These are phyloP conservation scores for Eleusine coracana DNA, from an alignment of 176 grass and related monocot genomes.

Conservation along the genomic window DNA sequence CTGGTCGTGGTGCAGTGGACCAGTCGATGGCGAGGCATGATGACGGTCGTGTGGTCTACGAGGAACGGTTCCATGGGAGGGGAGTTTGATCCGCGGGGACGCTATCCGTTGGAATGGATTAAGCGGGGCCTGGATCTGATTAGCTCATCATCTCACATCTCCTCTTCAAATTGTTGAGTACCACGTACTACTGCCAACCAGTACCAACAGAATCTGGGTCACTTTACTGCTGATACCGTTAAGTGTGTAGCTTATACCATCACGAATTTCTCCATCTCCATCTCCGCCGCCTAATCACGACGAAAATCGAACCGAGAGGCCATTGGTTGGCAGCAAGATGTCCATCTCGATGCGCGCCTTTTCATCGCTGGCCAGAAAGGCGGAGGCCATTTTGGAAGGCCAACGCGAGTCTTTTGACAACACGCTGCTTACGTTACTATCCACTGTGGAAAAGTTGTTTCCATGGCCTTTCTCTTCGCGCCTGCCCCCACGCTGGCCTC, in stretches of 20 bases:
- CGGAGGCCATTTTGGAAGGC: neutral
- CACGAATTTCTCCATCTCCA: neutral
- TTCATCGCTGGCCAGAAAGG: neutral
- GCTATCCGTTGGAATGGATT: conserved; percentile 26
- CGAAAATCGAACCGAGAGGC: neutral
- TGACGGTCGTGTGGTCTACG: neutral
- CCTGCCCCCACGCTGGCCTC: neutral
- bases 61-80: neutral
- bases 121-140: conserved; percentile 18
- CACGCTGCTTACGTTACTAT: neutral
- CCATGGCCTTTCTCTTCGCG: neutral
- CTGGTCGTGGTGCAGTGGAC: conserved; percentile 19
- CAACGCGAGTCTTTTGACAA: neutral
- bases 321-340: neutral
- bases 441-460: neutral
- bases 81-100: conserved; percentile 7
- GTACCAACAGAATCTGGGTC: neutral
- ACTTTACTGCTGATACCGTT: neutral
- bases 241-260: neutral
- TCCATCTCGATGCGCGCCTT: neutral
- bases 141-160: conserved; percentile 12
- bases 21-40: neutral
- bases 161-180: neutral
- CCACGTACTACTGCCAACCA: neutral
- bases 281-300: neutral